These are phyloP conservation scores for Ceratocystis alfenasii DNA, from an alignment of 2,329 filamentous ascomycete genomes.

Conservation along the genomic window DNA sequence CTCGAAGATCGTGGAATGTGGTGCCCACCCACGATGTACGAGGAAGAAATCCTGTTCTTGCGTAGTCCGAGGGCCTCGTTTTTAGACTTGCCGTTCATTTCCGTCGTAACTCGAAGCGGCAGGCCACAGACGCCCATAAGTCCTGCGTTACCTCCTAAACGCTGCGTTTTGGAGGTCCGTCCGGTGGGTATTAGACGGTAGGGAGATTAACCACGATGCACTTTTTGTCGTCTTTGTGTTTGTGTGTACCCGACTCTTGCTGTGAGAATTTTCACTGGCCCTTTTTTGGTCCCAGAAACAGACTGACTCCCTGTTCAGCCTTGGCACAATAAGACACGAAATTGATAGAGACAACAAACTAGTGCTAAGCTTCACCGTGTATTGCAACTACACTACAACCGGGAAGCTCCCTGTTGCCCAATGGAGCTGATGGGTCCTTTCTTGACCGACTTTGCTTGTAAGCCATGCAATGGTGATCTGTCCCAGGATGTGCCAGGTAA, in stretches of 20 bases:
- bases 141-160: background rate
- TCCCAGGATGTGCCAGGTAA: background rate
- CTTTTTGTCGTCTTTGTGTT: background rate
- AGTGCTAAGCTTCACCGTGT: background rate
- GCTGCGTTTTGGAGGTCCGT: background rate
- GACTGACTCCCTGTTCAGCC: background rate
- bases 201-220: background rate
- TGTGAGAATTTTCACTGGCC: background rate
- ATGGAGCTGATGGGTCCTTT: background rate
- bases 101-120: background rate
- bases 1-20: background rate
- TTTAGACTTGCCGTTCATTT: background rate
- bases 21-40: background rate
- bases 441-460: constrained; percentile 1
- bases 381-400: background rate
- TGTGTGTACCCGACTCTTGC: background rate
- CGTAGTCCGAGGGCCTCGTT: background rate
- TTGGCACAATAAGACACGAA: constrained; percentile 1
- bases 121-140: background rate
- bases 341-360: background rate
- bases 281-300: background rate
- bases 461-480: background rate
- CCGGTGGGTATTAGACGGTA: background rate
- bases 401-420: constrained; percentile 2
- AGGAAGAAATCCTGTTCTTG: background rate